Conservation (phyloP, 208 protist species). For the Crithidia fasciculata region DNA sequence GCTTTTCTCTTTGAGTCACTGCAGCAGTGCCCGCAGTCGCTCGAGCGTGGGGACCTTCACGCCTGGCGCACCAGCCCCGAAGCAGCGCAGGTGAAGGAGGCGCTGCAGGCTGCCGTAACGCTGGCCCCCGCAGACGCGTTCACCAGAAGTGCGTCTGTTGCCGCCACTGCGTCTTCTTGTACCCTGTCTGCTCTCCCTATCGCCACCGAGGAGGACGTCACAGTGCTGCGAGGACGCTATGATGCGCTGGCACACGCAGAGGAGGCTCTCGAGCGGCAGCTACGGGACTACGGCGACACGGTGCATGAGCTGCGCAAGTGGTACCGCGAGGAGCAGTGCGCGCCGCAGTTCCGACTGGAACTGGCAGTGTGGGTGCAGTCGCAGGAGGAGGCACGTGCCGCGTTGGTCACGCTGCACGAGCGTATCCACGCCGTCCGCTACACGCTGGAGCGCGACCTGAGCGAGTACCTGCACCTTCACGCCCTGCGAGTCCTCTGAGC, state of each 20-base stretch:
- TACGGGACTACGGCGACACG: slow-evolving; percentile 29
- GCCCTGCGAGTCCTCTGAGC: slow-evolving; percentile 47
- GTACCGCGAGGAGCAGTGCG: slow-evolving; percentile 31
- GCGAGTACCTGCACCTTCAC: slow-evolving; percentile 64
- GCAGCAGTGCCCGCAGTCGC: slow-evolving; percentile 31
- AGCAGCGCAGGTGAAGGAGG: slow-evolving; percentile 14
- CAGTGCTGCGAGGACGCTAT: slow-evolving; percentile 25
- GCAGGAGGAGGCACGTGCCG: slow-evolving; percentile 26
- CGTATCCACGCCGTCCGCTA: slow-evolving; percentile 43
- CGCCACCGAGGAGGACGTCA: slow-evolving; percentile 18
- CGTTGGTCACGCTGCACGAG: slow-evolving; percentile 19
- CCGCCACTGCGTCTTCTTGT: neutral
- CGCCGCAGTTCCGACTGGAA: slow-evolving; percentile 20
- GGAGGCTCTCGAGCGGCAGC: neutral
- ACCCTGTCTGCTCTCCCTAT: slow-evolving; percentile 13
- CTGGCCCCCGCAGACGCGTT: neutral
- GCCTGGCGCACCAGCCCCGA: slow-evolving; percentile 11
- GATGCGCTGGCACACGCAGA: slow-evolving; percentile 21
- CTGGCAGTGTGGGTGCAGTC: slow-evolving; percentile 21
- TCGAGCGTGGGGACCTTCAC: slow-evolving; percentile 30
- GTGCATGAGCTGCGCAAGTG: slow-evolving; percentile 24
- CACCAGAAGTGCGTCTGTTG: neutral
- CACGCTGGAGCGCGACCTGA: slow-evolving; percentile 58
- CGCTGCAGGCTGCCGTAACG: slow-evolving; percentile 11
- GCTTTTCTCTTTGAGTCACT: slow-evolving; percentile 14